Conservation (phyloP, 441 rosid species). For the Pelargonium fulgidum region DNA sequence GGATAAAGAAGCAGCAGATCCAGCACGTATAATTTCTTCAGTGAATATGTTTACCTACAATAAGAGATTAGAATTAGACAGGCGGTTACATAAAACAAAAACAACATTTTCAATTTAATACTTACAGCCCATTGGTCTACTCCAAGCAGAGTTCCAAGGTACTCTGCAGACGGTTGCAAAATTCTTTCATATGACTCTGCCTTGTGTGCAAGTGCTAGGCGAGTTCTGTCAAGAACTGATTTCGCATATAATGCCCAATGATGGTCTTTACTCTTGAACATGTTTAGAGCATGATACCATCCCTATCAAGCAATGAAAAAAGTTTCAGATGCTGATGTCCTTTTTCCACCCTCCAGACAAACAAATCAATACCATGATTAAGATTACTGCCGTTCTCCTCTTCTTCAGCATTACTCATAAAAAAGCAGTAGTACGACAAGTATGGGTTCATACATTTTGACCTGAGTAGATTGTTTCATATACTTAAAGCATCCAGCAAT, state of each 20-base stretch:
- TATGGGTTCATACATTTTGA: not conserved
- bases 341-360: slow-evolving; percentile 14
- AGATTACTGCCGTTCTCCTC: too few relatives aligned
- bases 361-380: slow-evolving; percentile 7
- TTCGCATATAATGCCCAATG: slow-evolving; percentile 92
- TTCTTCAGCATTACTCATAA: not conserved
- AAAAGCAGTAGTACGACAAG: not conserved
- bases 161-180: slow-evolving; percentile 92
- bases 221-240: slow-evolving; percentile 93
- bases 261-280: slow-evolving; percentile 52
- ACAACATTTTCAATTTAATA: too few relatives aligned
- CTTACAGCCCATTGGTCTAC: slow-evolving; percentile 90
- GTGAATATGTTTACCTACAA: too few relatives aligned
- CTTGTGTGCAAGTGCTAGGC: slow-evolving; percentile 78
- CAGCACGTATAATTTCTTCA: slow-evolving; percentile 94
- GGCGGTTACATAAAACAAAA: too few relatives aligned
- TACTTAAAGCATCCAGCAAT: not conserved
- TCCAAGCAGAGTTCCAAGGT: slow-evolving; percentile 86
- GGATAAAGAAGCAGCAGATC: slow-evolving; percentile 92
- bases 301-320: slow-evolving; percentile 44
- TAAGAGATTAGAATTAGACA: too few relatives aligned
- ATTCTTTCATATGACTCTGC: slow-evolving; percentile 81
- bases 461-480: not conserved
- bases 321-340: slow-evolving; percentile 9
- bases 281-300: slow-evolving; percentile 64